Evolutionary conservation across 257 asterid species (phyloP).

Genomic region (Solanum microdontum): DNA sequence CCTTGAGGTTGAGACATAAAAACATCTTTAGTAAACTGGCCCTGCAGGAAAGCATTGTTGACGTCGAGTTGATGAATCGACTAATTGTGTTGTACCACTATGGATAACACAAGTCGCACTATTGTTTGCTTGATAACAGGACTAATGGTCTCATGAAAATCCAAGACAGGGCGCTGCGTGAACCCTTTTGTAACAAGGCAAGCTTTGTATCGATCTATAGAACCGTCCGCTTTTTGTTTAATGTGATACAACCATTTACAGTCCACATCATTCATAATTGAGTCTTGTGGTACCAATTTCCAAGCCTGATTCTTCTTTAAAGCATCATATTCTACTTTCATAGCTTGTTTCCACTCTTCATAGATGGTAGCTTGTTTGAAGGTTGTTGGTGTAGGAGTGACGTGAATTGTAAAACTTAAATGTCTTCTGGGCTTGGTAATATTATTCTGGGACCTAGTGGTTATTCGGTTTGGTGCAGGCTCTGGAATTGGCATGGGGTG

Average conservation of each 20-base stretch:
- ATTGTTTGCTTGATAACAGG: too few relatives aligned
- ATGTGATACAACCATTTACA: background rate
- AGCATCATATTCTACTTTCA: too few relatives aligned
- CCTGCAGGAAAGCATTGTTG: background rate
- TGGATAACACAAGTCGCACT: too few relatives aligned
- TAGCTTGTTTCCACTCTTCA: background rate
- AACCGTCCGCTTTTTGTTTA: background rate
- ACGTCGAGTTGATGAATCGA: too few relatives aligned
- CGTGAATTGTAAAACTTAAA: too few relatives aligned
- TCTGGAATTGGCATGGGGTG: background rate
- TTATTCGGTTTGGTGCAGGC: background rate
- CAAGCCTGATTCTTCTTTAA: background rate
- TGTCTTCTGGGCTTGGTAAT: background rate
- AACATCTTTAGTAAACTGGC: background rate
- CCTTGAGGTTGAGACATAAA: too few relatives aligned
- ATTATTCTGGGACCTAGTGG: background rate
- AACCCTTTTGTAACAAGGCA: background rate
- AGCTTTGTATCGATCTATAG: background rate
- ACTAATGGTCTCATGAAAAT: too few relatives aligned
- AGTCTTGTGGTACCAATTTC: background rate
- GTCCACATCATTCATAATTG: background rate
- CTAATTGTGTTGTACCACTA: too few relatives aligned
- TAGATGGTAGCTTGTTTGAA: background rate
- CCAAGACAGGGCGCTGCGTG: too few relatives aligned
- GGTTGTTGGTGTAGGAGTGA: background rate